A percentile compares a stretch with the other conserved stretches of the same genome.
Conservation (phyloP, 75 land plant species). For the Adiantum capillusveneris region DNA sequence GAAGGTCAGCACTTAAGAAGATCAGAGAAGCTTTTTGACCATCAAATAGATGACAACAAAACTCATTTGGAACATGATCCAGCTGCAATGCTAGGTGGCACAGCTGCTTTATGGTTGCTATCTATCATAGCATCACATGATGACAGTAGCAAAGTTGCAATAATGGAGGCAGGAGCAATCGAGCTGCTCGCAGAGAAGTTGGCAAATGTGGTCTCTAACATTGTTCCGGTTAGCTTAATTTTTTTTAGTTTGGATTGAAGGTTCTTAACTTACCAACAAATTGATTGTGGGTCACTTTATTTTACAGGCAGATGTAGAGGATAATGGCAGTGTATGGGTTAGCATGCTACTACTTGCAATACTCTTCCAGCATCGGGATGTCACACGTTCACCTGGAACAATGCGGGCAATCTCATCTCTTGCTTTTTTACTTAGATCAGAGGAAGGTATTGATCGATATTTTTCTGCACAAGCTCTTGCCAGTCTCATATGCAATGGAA, state of each 20-base stretch:
- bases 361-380: constrained; percentile 85
- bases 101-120: constrained; percentile 80
- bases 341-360: constrained; percentile 77
- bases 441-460: constrained; percentile 66
- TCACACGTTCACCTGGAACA: constrained; percentile 68
- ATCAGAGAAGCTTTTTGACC: constrained; percentile 1
- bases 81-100: constrained; percentile 49
- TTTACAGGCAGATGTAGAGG: constrained; percentile 52
- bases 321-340: constrained; percentile 71
- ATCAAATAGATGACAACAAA: constrained; percentile 30
- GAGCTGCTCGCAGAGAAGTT: constrained; percentile 71
- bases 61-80: constrained; percentile 46
- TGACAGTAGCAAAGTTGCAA: constrained; percentile 29
- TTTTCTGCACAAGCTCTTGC: constrained; percentile 90
- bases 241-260: constrained; percentile 4
- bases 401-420: constrained; percentile 71
- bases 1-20: constrained; percentile 27
- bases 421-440: constrained; percentile 64
- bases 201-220: constrained; percentile 41
- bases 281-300: constrained; percentile 23
- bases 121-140: constrained; percentile 55
- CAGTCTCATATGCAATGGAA: constrained; percentile 95
- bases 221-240: constrained; percentile 26
- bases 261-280: too few relatives aligned
- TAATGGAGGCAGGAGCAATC: constrained; percentile 81